phyloP scores from a whole-genome alignment of 83 land plant species.

The Isoetes engelmannii region DNA sequence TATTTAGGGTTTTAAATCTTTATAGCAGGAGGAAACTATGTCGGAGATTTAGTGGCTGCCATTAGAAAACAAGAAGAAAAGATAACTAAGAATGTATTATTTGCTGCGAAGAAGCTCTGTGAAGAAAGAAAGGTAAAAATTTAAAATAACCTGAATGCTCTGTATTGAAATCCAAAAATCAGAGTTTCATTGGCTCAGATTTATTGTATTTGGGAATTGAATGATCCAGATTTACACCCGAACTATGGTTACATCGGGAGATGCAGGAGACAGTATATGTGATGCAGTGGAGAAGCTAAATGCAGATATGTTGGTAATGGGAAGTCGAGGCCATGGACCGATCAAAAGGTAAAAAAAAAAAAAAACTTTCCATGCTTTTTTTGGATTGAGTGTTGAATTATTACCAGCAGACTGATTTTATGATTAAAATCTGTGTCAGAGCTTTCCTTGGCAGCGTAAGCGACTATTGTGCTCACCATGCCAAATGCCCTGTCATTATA shows the following conservation, averaged over 20 bases:
- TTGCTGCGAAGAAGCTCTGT: constrained; percentile 1
- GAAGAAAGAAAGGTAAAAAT: constrained; percentile 2
- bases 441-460: constrained; percentile 38
- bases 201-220: no score
- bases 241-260: constrained; percentile 3
- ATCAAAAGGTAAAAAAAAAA: not conserved
- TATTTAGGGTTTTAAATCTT: no score
- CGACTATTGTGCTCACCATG: constrained; percentile 30
- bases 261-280: not conserved
- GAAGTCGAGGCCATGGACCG: constrained; percentile 2
- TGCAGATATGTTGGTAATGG: constrained; percentile 3
- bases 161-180: not conserved
- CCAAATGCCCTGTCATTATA: constrained; percentile 35
- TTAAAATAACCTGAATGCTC: not conserved
- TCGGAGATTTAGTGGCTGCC: not conserved
- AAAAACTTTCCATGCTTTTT: not conserved
- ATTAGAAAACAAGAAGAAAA: not conserved
- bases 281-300: not conserved
- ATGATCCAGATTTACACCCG: not conserved
- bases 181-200: not conserved
- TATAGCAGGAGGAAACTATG: not conserved
- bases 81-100: not conserved
- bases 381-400: not conserved
- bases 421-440: not conserved
- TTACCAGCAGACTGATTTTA: not conserved